These are phyloP conservation scores for Cyberlindnera mississippiensis DNA, from an alignment of 805 yeast genomes.

Conservation along the genomic window DNA sequence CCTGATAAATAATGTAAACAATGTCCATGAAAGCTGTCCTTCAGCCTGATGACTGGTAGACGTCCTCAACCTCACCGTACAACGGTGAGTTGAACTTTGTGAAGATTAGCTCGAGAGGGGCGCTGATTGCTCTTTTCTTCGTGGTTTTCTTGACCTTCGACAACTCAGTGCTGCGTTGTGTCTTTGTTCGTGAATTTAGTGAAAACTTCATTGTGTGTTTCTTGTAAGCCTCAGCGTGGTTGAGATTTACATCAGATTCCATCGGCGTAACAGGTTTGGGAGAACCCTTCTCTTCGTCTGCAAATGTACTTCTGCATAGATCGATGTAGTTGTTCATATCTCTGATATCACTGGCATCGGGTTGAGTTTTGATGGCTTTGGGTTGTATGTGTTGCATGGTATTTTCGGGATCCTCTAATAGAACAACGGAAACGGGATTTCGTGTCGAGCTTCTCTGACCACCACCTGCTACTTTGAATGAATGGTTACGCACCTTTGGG, in stretches of 20 bases:
- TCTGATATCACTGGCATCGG: neutral
- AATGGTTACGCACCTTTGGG: constrained; percentile 7
- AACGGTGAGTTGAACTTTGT: constrained; percentile 9
- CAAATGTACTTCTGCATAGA: constrained; percentile 2
- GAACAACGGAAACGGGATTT: neutral
- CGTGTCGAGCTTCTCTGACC: neutral
- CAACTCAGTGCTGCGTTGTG: neutral
- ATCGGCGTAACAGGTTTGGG: neutral
- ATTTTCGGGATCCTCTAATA: neutral
- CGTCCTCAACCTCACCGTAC: constrained; percentile 14
- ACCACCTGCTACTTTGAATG: neutral
- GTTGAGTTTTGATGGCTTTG: neutral
- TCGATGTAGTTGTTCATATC: constrained; percentile 2
- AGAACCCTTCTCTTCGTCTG: neutral
- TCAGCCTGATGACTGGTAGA: constrained; percentile 1
- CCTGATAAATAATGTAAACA: too few relatives aligned
- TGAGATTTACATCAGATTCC: neutral
- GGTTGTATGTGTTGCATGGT: neutral
- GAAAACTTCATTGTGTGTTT: constrained; percentile 7
- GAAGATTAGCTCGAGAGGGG: constrained; percentile 2
- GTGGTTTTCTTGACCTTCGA: neutral
- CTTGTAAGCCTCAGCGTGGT: constrained; percentile 1
- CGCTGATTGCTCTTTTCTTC: neutral
- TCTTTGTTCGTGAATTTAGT: neutral
- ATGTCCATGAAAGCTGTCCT: too few relatives aligned